Percentiles rank a stretch among this genome's conserved stretches.
These are phyloP conservation scores for Sarocladium strictum DNA, from an alignment of 2,329 filamentous ascomycete genomes.

Conservation along the genomic window DNA sequence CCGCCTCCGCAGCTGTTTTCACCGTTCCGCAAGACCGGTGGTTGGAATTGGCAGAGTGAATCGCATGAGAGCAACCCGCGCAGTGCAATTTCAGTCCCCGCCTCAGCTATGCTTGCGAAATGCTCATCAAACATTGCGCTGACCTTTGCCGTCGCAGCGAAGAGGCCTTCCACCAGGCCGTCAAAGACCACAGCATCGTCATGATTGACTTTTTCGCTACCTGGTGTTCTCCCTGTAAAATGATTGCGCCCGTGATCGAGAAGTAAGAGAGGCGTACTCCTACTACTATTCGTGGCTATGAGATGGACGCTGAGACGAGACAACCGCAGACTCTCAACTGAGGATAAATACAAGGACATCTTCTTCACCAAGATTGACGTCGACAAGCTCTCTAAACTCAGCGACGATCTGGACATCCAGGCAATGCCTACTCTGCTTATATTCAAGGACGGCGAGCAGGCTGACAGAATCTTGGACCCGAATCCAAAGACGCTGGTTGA, in stretches of 20 bases:
- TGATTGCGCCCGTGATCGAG: slow-evolving; percentile 64
- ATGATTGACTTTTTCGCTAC: slow-evolving; percentile 77
- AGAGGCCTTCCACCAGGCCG: slow-evolving; percentile 11
- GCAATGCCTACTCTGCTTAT: slow-evolving; percentile 85
- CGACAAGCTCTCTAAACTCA: slow-evolving; percentile 67
- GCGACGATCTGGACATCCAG: slow-evolving; percentile 67
- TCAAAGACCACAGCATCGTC: slow-evolving; percentile 44
- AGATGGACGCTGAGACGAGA: background rate
- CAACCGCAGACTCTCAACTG: slow-evolving; percentile 7
- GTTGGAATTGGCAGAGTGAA: too few relatives aligned
- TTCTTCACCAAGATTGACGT: slow-evolving; percentile 85
- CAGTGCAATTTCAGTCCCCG: too few relatives aligned
- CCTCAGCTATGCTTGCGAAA: too few relatives aligned
- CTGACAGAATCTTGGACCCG: slow-evolving; percentile 46
- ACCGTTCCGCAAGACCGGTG: too few relatives aligned
- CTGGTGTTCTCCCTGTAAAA: slow-evolving; percentile 90
- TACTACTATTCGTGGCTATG: background rate
- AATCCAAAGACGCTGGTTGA: slow-evolving; percentile 12
- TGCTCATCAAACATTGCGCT: too few relatives aligned
- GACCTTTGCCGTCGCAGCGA: too few relatives aligned
- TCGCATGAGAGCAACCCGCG: too few relatives aligned
- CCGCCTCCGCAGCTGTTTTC: too few relatives aligned
- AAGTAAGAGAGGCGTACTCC: slow-evolving; percentile 11
- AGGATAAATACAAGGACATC: slow-evolving; percentile 50
- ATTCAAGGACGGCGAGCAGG: slow-evolving; percentile 70